Evolutionary conservation across 73 alveolate species (phyloP).

Genomic region (Tetrahymena elliotti): DNA sequence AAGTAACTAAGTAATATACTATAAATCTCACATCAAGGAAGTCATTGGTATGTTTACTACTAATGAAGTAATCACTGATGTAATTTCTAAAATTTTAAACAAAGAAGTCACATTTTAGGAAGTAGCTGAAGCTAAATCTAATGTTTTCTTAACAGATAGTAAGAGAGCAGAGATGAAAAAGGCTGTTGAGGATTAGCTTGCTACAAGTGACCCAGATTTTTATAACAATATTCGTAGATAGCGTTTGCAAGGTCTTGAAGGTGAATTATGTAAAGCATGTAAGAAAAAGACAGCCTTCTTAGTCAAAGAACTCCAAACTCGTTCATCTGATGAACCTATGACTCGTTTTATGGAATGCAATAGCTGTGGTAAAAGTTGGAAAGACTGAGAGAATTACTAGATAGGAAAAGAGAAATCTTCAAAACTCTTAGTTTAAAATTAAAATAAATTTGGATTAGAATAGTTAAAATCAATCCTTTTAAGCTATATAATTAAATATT

Average conservation of each 20-base stretch:
- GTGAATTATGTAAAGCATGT: constrained; percentile 21
- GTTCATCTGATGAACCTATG: constrained; percentile 38
- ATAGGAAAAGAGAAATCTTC: neutral
- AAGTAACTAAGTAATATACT: neutral
- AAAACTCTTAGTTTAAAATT: neutral
- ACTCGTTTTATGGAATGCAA: constrained; percentile 29
- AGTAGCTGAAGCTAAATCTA: constrained; percentile 27
- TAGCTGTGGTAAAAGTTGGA: constrained; percentile 19
- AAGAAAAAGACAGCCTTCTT: constrained; percentile 14
- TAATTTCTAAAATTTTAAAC: constrained; percentile 5
- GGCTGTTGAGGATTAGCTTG: constrained; percentile 10
- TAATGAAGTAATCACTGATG: neutral
- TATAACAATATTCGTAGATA: constrained; percentile 10
- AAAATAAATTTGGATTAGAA: neutral
- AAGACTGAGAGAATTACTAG: neutral
- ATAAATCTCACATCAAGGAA: neutral
- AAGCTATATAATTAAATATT: neutral
- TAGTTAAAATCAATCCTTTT: neutral
- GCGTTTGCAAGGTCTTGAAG: constrained; percentile 31
- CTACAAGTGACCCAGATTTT: constrained; percentile 18
- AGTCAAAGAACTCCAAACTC: constrained; percentile 16
- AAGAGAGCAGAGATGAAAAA: neutral
- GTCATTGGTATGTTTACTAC: neutral
- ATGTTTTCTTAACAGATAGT: constrained; percentile 8
- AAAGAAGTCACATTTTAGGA: neutral